phyloP scores from a whole-genome alignment of 345 rosid genomes.

The Moringa oleifera region DNA sequence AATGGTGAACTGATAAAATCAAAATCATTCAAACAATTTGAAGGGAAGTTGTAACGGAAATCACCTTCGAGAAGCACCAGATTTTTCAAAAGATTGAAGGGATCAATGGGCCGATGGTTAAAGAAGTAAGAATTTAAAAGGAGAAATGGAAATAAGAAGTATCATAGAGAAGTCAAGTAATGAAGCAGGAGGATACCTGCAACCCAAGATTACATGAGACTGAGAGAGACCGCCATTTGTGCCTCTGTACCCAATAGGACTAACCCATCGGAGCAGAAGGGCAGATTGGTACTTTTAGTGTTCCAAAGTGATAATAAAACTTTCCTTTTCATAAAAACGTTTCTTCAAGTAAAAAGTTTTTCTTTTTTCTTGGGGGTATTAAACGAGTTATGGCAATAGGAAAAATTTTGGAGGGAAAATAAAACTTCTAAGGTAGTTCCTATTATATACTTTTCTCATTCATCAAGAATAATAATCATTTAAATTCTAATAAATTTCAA shows the following conservation, averaged over 20 bases:
- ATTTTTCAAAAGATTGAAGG: neutral
- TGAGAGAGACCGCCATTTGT: slow-evolving; percentile 2
- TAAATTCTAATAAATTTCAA: too few relatives aligned
- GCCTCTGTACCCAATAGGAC: neutral
- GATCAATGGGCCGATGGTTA: neutral
- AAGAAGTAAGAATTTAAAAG: neutral
- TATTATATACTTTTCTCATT: too few relatives aligned
- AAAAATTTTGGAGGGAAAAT: too few relatives aligned
- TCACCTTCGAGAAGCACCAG: neutral
- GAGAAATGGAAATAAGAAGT: neutral
- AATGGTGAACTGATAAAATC: neutral
- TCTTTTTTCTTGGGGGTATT: too few relatives aligned
- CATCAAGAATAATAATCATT: too few relatives aligned
- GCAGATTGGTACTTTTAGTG: neutral
- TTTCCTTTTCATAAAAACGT: too few relatives aligned
- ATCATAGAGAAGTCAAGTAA: neutral
- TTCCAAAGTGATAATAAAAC: neutral
- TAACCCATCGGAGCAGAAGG: neutral
- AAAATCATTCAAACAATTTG: too few relatives aligned
- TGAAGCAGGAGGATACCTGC: neutral
- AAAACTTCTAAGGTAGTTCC: too few relatives aligned
- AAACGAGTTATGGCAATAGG: too few relatives aligned
- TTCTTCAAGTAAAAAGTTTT: too few relatives aligned
- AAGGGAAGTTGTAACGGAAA: neutral
- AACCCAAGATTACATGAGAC: neutral